Percentiles rank a stretch among this genome's conserved stretches.
phyloP scores from a whole-genome alignment of 768 basidiomycete genomes.

The Pleurotus giganteus region DNA sequence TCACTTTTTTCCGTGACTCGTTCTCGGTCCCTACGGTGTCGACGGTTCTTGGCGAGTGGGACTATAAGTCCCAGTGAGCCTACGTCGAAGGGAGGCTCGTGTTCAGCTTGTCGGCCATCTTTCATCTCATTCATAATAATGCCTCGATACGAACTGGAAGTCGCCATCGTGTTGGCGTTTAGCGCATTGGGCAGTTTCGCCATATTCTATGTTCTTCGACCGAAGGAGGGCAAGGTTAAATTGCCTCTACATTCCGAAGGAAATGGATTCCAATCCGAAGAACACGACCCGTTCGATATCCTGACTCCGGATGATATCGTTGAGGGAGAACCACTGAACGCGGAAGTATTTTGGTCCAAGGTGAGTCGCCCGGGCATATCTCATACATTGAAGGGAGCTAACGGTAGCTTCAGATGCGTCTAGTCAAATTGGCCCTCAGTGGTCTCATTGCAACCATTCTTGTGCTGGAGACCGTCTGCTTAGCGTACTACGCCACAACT shows the following conservation, averaged over 20 bases:
- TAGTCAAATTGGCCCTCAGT: slow-evolving; percentile 53
- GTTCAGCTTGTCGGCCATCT: too few species aligned
- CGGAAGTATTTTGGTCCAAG: slow-evolving; percentile 56
- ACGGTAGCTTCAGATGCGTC: slow-evolving; percentile 43
- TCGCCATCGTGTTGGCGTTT: slow-evolving; percentile 45
- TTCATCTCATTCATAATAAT: slow-evolving; percentile 35
- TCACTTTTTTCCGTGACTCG: slow-evolving; percentile 1
- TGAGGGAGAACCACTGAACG: slow-evolving; percentile 67
- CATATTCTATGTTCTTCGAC: slow-evolving; percentile 37
- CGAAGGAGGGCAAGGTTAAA: slow-evolving; percentile 49
- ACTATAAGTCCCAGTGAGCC: neutral
- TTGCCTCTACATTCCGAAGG: slow-evolving; percentile 35
- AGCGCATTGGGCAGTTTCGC: slow-evolving; percentile 43
- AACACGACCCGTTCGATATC: slow-evolving; percentile 68
- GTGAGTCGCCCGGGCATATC: slow-evolving; percentile 29
- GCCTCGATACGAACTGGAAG: slow-evolving; percentile 58
- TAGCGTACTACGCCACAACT: slow-evolving; percentile 52
- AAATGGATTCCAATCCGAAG: slow-evolving; percentile 17
- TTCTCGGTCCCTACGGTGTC: neutral
- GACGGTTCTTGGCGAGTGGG: neutral
- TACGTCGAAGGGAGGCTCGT: too few species aligned
- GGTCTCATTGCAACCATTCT: slow-evolving; percentile 44
- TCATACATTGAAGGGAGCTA: neutral
- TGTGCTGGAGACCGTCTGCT: slow-evolving; percentile 46
- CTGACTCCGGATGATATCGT: slow-evolving; percentile 65